Conservation (phyloP, 2,329 filamentous ascomycete species). For the Hypoxylon sp. region DNA sequence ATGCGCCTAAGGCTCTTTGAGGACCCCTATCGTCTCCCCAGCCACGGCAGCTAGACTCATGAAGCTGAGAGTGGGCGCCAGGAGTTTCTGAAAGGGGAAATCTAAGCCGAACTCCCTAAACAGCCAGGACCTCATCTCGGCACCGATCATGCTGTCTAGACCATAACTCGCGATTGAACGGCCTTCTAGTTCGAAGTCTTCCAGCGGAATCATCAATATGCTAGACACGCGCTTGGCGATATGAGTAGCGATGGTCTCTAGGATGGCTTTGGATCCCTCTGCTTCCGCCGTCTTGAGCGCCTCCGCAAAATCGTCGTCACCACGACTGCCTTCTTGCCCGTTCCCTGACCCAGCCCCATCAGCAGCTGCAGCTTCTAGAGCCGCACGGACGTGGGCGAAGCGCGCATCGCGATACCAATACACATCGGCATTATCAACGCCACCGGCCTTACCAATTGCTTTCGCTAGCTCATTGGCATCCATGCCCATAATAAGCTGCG, state of each 20-base stretch:
- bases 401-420: slow-evolving; percentile 52
- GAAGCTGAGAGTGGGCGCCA: slow-evolving; percentile 50
- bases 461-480: slow-evolving; percentile 41
- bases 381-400: slow-evolving; percentile 44
- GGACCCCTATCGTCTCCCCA: background rate
- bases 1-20: background rate
- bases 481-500: slow-evolving; percentile 46
- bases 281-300: background rate
- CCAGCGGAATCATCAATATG: slow-evolving; percentile 48
- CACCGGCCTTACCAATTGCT: background rate
- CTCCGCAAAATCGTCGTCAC: slow-evolving; percentile 30
- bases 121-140: slow-evolving; percentile 57
- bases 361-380: slow-evolving; percentile 33
- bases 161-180: slow-evolving; percentile 54
- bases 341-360: background rate
- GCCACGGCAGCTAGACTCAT: background rate
- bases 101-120: slow-evolving; percentile 58
- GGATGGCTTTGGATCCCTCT: slow-evolving; percentile 11
- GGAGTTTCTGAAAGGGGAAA: slow-evolving; percentile 58
- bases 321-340: background rate
- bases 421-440: slow-evolving; percentile 18
- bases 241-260: slow-evolving; percentile 33
- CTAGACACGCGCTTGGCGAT: slow-evolving; percentile 45
- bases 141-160: slow-evolving; percentile 57
- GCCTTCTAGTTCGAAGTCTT: slow-evolving; percentile 43